These are phyloP conservation scores for Betula pendula DNA, from an alignment of 306 rosid species.

Conservation along the genomic window DNA sequence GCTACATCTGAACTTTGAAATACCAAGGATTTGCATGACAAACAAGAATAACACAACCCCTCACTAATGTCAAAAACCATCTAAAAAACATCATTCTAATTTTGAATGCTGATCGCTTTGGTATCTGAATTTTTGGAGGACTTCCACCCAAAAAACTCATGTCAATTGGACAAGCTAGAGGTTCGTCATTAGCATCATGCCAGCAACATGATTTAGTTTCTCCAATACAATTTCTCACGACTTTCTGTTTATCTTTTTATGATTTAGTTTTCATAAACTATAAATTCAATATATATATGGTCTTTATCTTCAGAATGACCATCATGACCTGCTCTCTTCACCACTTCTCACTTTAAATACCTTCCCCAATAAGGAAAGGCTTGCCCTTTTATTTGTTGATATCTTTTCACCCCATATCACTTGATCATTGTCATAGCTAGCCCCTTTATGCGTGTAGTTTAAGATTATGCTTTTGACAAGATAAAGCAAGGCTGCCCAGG, in stretches of 20 bases:
- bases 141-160: too few relatives aligned
- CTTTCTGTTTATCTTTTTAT: background rate
- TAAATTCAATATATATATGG: background rate
- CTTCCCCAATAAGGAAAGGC: background rate
- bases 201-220: background rate
- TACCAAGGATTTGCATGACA: background rate
- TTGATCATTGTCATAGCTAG: background rate
- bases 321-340: conserved; percentile 3
- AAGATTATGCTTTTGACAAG: background rate
- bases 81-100: background rate
- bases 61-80: background rate
- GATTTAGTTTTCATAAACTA: background rate
- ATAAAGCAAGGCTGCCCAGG: too few relatives aligned
- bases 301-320: background rate
- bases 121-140: too few relatives aligned
- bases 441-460: background rate
- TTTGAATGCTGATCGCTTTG: too few relatives aligned
- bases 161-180: too few relatives aligned
- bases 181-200: background rate
- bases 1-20: background rate
- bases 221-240: background rate
- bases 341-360: background rate
- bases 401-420: background rate
- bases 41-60: background rate
- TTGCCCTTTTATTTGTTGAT: background rate